Conservation (phyloP, 2,329 filamentous ascomycete species). For the Trichoderma citrinoviride region DNA sequence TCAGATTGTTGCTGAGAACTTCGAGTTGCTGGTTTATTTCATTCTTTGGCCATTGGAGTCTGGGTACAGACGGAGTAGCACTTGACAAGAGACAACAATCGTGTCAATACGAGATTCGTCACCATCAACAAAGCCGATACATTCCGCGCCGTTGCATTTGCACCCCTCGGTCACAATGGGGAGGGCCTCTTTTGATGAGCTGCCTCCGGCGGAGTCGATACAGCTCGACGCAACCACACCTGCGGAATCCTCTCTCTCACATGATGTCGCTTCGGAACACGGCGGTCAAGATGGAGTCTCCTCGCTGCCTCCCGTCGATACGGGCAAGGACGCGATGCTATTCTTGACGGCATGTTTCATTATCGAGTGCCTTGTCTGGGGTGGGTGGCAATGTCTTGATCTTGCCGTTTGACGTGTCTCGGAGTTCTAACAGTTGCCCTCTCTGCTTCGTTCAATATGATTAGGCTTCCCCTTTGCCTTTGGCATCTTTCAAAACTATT, state of each 20-base stretch:
- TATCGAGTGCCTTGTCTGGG: constrained; percentile 38
- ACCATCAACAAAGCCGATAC: neutral
- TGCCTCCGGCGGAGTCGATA: neutral
- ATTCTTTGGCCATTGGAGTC: too few species aligned
- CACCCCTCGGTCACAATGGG: neutral
- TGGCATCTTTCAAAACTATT: constrained; percentile 66
- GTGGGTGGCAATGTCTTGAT: constrained; percentile 22
- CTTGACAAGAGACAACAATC: too few species aligned
- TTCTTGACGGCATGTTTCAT: constrained; percentile 35
- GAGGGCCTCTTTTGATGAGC: neutral
- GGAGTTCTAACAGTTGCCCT: neutral
- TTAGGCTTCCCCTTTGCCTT: constrained; percentile 62
- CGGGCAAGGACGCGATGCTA: constrained; percentile 37
- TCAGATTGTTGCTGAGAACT: neutral
- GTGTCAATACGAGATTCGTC: neutral
- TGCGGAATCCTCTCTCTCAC: neutral
- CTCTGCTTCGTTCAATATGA: neutral
- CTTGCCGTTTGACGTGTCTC: neutral
- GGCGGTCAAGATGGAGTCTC: constrained; percentile 25
- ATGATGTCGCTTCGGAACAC: neutral
- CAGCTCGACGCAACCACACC: constrained; percentile 9
- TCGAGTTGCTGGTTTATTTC: too few species aligned
- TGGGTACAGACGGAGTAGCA: too few species aligned
- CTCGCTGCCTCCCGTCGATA: constrained; percentile 33
- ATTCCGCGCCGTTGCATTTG: neutral